Percentiles rank a stretch among this genome's conserved stretches.
These are phyloP conservation scores for Cutaneotrichosporon cavernicola DNA, from an alignment of 1,284 basidiomycete genomes.

Conservation along the genomic window DNA sequence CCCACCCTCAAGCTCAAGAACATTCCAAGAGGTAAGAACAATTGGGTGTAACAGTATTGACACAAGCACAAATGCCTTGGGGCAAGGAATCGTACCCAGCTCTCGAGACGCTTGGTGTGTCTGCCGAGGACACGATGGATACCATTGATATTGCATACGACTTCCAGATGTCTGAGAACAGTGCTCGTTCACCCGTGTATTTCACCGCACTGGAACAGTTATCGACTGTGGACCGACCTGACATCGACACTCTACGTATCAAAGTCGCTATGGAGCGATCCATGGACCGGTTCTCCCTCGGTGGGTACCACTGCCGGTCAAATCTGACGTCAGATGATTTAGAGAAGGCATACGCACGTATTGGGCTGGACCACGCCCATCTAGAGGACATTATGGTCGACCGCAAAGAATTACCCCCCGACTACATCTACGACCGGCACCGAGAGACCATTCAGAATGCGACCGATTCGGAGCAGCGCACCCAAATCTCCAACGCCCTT, in stretches of 20 bases:
- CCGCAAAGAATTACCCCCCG: constrained; percentile 37
- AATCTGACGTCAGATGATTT: constrained; percentile 41
- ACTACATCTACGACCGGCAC: constrained; percentile 39
- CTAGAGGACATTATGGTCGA: constrained; percentile 30
- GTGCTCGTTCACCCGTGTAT: constrained; percentile 24
- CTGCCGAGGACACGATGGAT: constrained; percentile 26
- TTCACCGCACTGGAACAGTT: constrained; percentile 39
- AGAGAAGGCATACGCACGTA: constrained; percentile 33
- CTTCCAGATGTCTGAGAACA: constrained; percentile 36
- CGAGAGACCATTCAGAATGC: constrained; percentile 32
- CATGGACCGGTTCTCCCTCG: constrained; percentile 34
- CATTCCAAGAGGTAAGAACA: background rate
- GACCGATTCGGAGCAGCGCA: constrained; percentile 21
- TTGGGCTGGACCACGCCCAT: constrained; percentile 34
- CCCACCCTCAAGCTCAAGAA: constrained; percentile 15
- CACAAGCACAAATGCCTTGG: background rate
- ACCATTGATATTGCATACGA: constrained; percentile 41
- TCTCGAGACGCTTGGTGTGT: constrained; percentile 29
- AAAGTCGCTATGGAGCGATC: constrained; percentile 43
- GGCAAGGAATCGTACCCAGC: constrained; percentile 1
- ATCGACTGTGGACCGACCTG: constrained; percentile 25
- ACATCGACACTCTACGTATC: constrained; percentile 34
- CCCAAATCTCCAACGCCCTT: constrained; percentile 32
- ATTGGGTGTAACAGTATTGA: background rate
- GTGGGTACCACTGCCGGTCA: constrained; percentile 19